These are phyloP conservation scores for Penicillium fuscoglaucum DNA, from an alignment of 2,329 filamentous ascomycete species.

Conservation along the genomic window DNA sequence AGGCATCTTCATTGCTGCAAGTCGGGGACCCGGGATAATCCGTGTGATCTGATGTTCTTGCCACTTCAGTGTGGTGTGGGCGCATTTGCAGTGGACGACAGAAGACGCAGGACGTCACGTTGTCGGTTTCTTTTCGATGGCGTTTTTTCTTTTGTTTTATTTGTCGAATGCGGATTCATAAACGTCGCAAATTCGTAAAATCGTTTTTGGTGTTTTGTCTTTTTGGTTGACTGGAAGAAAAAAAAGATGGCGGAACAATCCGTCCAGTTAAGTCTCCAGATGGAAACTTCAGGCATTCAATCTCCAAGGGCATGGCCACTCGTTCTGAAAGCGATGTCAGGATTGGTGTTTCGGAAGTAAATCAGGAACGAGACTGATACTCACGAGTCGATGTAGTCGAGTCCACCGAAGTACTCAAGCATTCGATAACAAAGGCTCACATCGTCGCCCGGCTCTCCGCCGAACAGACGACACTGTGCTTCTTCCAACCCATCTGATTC, in stretches of 20 bases:
- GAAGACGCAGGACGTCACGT: constrained; percentile 9
- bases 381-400: constrained; percentile 51
- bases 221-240: constrained; percentile 16
- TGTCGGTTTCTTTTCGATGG: constrained; percentile 15
- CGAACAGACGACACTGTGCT: constrained; percentile 48
- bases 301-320: constrained; percentile 31
- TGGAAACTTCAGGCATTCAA: constrained; percentile 13
- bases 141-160: constrained; percentile 16
- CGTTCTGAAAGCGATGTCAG: constrained; percentile 21
- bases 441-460: constrained; percentile 48
- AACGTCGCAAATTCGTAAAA: constrained; percentile 23
- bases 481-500: constrained; percentile 36
- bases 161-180: constrained; percentile 19
- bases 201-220: constrained; percentile 14
- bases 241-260: not conserved
- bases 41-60: constrained; percentile 34
- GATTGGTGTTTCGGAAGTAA: constrained; percentile 10
- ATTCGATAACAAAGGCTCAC: constrained; percentile 49
- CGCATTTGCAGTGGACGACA: constrained; percentile 15
- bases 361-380: constrained; percentile 16
- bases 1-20: constrained; percentile 46
- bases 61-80: constrained; percentile 16
- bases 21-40: constrained; percentile 37
- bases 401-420: constrained; percentile 51
- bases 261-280: not conserved